A percentile compares a stretch with the other conserved stretches of the same genome.
phyloP scores from a whole-genome alignment of 371 early-diverging fungal genomes.

The Lichtheimia ramosa region DNA sequence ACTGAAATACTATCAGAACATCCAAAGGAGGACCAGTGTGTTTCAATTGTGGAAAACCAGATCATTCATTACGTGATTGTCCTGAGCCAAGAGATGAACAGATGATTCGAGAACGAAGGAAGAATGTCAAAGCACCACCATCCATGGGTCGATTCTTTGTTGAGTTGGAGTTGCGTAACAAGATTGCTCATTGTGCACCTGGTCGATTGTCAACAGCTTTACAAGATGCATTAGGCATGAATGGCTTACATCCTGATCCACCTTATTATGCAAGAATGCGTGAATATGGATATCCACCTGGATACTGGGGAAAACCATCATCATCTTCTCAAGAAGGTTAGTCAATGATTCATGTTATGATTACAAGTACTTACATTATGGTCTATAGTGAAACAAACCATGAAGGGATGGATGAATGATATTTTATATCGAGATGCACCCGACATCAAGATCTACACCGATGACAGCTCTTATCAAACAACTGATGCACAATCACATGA shows the following conservation, averaged over 20 bases:
- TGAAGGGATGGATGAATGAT: no score
- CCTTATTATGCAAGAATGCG: constrained; percentile 14
- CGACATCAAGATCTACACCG: constrained; percentile 2
- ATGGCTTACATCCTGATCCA: constrained; percentile 3
- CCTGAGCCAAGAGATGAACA: constrained; percentile 9
- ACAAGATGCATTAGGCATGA: constrained; percentile 8
- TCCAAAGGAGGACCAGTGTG: constrained; percentile 2
- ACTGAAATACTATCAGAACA: background rate
- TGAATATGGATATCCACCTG: constrained; percentile 15
- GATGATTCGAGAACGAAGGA: constrained; percentile 6
- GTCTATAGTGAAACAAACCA: no score
- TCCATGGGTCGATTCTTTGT: constrained; percentile 9
- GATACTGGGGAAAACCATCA: constrained; percentile 8
- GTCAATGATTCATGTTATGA: background rate
- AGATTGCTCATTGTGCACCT: background rate
- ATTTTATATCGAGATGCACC: background rate
- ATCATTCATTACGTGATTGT: constrained; percentile 11
- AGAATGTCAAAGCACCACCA: constrained; percentile 14
- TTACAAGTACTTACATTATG: no score
- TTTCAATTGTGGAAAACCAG: constrained; percentile 20
- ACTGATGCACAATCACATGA: background rate
- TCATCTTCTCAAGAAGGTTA: constrained; percentile 5
- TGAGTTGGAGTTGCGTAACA: constrained; percentile 5
- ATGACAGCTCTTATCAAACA: background rate
- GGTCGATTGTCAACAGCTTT: background rate